Base-by-base conservation (phyloP, 2,329 filamentous ascomycete genomes). In the Alternaria conjuncta region DNA sequence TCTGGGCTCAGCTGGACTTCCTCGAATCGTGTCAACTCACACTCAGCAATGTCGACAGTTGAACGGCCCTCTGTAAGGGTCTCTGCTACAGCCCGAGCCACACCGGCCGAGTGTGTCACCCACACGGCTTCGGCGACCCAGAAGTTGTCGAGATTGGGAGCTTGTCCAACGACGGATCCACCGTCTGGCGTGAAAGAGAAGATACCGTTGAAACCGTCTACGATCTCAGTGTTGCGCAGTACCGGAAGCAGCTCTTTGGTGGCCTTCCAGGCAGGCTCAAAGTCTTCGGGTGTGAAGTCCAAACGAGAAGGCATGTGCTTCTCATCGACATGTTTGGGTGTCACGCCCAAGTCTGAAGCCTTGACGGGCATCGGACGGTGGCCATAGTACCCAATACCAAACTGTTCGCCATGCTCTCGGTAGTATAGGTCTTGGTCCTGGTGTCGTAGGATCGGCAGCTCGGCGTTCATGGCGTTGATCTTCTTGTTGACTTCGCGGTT, bases 161-260 rank as follows among this genome's bases (percentile, higher is more conserved):
- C 82, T 68, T 86, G 83, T 3, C 88, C 88, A 2, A 90, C 81
- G 0, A 90, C 81, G 0, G 88, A 86, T 0, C 86, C 87, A 1
- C 88, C 88, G 56, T 90, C 88, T 0, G 88, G 88, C 0, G 88
- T 90, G 71, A 90, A 90, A 0, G 88, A 90, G 75, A 90, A 88
- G 68, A 90, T 84, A 3, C 88, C 88, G 68, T 90, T 90, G 82
- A 90, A 90, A 0, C 87, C 88, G 44, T 88, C 84, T 0, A 80
- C 84, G 7, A 90, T 84, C 61, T 87, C 76, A 13, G 79, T 83
- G 5, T 86, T 79, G 4, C 78, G 75, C 5, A 90, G 78, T 1
- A 79, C 79, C 0, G 88, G 88, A 1, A 90, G 74, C 1, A 90
- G 76, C 28, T 86, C 81, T 64, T 86, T 80, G 0, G 86, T 85